These are phyloP conservation scores for Plantago major DNA, from an alignment of 257 asterid species.

Conservation along the genomic window DNA sequence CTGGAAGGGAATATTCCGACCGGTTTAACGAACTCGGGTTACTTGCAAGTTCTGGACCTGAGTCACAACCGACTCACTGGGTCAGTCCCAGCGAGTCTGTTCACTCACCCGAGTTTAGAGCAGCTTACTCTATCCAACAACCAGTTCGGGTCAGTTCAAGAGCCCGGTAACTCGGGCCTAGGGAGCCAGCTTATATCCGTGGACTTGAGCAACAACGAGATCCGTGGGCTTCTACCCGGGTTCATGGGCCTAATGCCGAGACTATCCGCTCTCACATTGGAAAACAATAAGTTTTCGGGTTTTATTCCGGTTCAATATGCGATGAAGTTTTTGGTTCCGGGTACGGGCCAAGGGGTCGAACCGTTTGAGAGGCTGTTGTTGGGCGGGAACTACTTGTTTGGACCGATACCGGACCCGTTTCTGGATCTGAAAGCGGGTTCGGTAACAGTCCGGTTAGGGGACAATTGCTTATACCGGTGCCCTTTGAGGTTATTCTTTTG, in stretches of 20 bases:
- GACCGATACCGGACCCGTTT: conserved; percentile 74
- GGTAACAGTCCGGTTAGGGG: conserved; percentile 58
- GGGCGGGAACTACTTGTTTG: conserved; percentile 75
- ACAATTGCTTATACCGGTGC: conserved; percentile 81
- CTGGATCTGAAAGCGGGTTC: conserved; percentile 68
- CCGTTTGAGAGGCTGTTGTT: conserved; percentile 64
- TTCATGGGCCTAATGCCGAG: conserved; percentile 71
- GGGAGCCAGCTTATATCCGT: conserved; percentile 56
- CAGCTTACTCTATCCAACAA: conserved; percentile 64
- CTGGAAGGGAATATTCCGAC: conserved; percentile 49
- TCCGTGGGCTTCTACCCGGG: conserved; percentile 71
- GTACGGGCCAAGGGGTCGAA: conserved; percentile 32
- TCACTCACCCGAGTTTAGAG: conserved; percentile 64
- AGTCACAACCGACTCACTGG: conserved; percentile 70
- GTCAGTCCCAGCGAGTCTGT: conserved; percentile 56
- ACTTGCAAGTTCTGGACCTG: conserved; percentile 64
- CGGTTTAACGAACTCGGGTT: conserved; percentile 18
- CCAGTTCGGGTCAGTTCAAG: conserved; percentile 44
- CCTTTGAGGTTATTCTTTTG: conserved; percentile 69
- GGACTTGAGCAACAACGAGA: conserved; percentile 59
- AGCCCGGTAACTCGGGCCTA: conserved; percentile 37
- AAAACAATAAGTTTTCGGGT: conserved; percentile 63
- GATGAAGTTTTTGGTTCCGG: conserved; percentile 41
- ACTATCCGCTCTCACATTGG: conserved; percentile 58
- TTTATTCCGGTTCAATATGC: conserved; percentile 53